These are phyloP conservation scores for Telfairia occidentalis DNA, from an alignment of 331 rosid species.

Conservation along the genomic window DNA sequence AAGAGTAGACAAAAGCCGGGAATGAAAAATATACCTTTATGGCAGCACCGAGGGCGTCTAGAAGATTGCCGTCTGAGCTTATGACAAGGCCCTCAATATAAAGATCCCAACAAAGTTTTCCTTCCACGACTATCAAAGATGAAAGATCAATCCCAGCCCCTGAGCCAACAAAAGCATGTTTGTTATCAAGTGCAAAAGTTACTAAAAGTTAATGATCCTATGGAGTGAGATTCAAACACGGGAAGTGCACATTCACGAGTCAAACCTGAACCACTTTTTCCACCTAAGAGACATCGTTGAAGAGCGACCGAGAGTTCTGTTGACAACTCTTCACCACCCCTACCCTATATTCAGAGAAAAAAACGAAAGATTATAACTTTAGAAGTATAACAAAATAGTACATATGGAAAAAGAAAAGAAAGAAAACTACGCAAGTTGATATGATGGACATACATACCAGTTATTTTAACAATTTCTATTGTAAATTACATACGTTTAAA, in stretches of 20 bases:
- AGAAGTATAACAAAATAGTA: background rate
- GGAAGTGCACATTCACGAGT: too few relatives aligned
- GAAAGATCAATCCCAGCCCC: constrained; percentile 83
- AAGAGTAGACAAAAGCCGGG: background rate
- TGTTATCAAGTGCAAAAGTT: background rate
- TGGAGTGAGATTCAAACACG: too few relatives aligned
- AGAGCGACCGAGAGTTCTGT: constrained; percentile 62
- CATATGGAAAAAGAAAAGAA: background rate
- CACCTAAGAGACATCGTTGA: constrained; percentile 68
- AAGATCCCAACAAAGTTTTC: constrained; percentile 89
- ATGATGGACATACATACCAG: background rate
- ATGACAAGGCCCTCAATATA: constrained; percentile 80
- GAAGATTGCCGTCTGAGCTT: constrained; percentile 73
- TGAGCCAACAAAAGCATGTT: constrained; percentile 11
- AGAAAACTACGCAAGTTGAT: background rate
- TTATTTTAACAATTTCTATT: background rate
- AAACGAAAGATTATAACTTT: background rate
- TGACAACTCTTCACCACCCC: constrained; percentile 89
- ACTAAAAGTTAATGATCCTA: too few relatives aligned
- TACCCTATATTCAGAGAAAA: constrained; percentile 37
- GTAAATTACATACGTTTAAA: background rate
- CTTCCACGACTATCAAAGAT: constrained; percentile 52
- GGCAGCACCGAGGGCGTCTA: constrained; percentile 82
- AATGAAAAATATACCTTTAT: constrained; percentile 47
- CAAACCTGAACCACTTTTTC: constrained; percentile 75